A percentile compares a stretch with the other conserved stretches of the same genome.
phyloP scores from a whole-genome alignment of 2,329 filamentous ascomycete species.

The Monosporascus sp. region DNA sequence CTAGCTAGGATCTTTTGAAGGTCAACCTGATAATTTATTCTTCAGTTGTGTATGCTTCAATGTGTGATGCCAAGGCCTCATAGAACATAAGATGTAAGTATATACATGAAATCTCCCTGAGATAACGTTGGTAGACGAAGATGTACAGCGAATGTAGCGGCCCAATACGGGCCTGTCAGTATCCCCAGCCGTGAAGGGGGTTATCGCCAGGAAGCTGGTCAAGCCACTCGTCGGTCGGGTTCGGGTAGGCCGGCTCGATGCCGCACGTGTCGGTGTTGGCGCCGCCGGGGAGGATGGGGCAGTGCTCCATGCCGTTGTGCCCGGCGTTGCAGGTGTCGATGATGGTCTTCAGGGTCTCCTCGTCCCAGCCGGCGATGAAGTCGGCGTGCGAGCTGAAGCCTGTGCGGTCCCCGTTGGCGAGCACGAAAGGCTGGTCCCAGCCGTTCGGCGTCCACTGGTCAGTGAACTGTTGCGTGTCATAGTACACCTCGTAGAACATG shows the following conservation, averaged over 20 bases:
- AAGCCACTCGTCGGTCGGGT: constrained; percentile 37
- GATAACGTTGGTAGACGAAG: background rate
- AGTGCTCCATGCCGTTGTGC: constrained; percentile 54
- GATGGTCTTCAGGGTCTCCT: constrained; percentile 56
- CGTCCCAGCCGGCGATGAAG: constrained; percentile 68
- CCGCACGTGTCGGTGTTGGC: constrained; percentile 46
- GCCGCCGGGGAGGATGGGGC: constrained; percentile 48
- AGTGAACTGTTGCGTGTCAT: constrained; percentile 46
- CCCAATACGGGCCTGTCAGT: background rate
- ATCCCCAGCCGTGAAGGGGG: constrained; percentile 44
- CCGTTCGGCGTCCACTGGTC: constrained; percentile 46
- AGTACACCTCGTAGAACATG: constrained; percentile 54
- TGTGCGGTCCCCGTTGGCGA: constrained; percentile 63
- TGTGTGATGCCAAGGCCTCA: no score
- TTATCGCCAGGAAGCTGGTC: constrained; percentile 49
- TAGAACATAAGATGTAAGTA: background rate
- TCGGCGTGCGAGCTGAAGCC: constrained; percentile 66
- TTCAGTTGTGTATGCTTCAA: no score
- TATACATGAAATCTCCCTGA: background rate
- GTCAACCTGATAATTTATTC: no score
- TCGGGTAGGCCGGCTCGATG: constrained; percentile 41
- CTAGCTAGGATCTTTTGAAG: no score
- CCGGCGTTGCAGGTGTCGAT: constrained; percentile 60
- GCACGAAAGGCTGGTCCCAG: constrained; percentile 57
- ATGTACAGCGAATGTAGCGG: background rate